Evolutionary conservation across 2,329 filamentous ascomycete species (phyloP), one percentile per base, ranked within the genome.

Genomic region (Xylaria sp.): DNA sequence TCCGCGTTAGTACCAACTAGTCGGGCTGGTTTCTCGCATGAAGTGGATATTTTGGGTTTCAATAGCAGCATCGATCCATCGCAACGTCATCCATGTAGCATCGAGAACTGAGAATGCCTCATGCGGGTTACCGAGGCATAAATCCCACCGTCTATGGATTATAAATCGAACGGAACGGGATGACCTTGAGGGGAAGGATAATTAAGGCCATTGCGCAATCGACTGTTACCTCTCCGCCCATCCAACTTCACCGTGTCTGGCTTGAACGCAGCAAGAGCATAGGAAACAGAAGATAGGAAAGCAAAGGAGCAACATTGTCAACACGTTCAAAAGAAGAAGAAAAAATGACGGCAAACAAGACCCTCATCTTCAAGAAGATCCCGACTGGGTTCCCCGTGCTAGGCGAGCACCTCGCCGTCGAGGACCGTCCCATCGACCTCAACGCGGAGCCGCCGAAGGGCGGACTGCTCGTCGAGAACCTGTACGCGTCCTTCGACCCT

Each of bases 401-500:
- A n/a, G 88, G 87, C 49, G 73, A 90, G 71, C 76, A 91, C 70
- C 72, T 92, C 52, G 74, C 72, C 29, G 68, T 90, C 62, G 84
- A 90, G 71, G 71, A 78, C 57, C 78, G 78, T 53, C 76, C 80
- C 17, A 85, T 90, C 63, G 87, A 91, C 70, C 70, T 83, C 59
- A 73, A 83, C 17, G 76, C 80, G 52, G 70, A 77, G 4, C 76
- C 81, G 38, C 78, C 83, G 26, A 69, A 78, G 46, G 83, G 85
- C 54, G 86, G 87, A 40, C 73, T 91, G 53, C 82, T 82, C 34
- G 72, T 84, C 58, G 83, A 88, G 73, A 83, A 85, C 62, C 79
- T 85, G 68, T 89, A 88, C 71, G 77, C 84, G 61, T 89, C 87
- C 48, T 86, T 86, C 71, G 88, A 91, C 69, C 88, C 88, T 5